phyloP scores from a whole-genome alignment of 164 flowering plant genomes.

The Vitis amurensis region DNA sequence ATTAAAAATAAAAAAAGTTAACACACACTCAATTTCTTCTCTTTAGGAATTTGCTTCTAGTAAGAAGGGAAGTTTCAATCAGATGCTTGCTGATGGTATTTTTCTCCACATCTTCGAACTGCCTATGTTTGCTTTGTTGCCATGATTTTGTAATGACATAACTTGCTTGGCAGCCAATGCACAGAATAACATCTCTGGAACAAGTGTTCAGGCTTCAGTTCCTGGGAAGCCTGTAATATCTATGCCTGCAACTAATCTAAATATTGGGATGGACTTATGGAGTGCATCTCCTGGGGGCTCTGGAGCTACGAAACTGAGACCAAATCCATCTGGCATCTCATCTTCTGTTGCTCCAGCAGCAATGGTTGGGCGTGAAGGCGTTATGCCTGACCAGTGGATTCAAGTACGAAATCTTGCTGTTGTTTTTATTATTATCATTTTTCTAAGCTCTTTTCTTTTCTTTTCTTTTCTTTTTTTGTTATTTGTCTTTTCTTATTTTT shows the following conservation, averaged over 20 bases:
- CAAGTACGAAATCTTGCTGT: constrained; percentile 34
- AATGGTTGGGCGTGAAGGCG: constrained; percentile 44
- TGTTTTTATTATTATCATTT: background rate
- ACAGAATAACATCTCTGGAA: constrained; percentile 34
- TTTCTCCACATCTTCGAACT: constrained; percentile 7
- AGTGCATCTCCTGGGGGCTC: constrained; percentile 45
- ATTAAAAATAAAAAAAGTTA: too few relatives aligned
- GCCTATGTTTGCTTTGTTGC: background rate
- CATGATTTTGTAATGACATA: constrained; percentile 1
- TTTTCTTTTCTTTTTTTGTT: too few relatives aligned
- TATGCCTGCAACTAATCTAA: constrained; percentile 68
- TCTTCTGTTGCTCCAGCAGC: constrained; percentile 36
- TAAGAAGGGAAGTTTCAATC: constrained; percentile 73
- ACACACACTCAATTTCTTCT: background rate
- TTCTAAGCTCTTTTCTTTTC: too few relatives aligned
- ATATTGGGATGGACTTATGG: constrained; percentile 90
- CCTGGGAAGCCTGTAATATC: constrained; percentile 67
- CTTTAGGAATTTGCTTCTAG: constrained; percentile 48
- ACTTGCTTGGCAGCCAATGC: constrained; percentile 58
- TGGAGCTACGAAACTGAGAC: constrained; percentile 52
- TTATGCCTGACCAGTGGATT: constrained; percentile 59
- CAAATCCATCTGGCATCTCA: constrained; percentile 48
- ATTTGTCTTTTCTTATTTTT: too few relatives aligned
- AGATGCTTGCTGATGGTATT: constrained; percentile 86
- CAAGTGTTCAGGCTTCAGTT: constrained; percentile 42